phyloP scores from a whole-genome alignment of 2,329 filamentous ascomycete species.

The Fusarium continuum region DNA sequence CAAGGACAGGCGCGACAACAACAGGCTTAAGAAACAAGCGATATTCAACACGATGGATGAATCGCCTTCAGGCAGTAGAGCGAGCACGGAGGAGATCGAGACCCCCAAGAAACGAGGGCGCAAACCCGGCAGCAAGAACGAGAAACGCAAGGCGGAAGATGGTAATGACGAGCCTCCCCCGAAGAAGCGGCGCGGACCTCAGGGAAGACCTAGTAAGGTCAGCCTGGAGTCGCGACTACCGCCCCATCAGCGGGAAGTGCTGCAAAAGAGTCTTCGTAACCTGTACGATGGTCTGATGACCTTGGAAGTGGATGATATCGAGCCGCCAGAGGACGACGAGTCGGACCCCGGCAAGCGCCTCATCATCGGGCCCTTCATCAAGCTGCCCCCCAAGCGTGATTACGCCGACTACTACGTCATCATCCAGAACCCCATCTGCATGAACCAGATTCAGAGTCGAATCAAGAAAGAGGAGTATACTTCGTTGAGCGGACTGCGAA shows the following conservation, averaged over 20 bases:
- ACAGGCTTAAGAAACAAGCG: slow-evolving; percentile 71
- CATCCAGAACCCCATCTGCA: slow-evolving; percentile 91
- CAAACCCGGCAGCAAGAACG: slow-evolving; percentile 75
- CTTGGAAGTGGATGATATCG: slow-evolving; percentile 79
- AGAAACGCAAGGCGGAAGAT: slow-evolving; percentile 90
- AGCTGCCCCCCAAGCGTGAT: slow-evolving; percentile 85
- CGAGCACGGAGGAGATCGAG: slow-evolving; percentile 82
- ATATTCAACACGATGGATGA: slow-evolving; percentile 59
- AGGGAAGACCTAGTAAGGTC: slow-evolving; percentile 72
- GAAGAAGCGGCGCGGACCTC: slow-evolving; percentile 79
- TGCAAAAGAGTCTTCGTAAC: slow-evolving; percentile 81
- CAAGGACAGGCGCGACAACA: slow-evolving; percentile 80
- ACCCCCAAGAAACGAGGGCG: slow-evolving; percentile 85
- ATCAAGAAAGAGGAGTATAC: slow-evolving; percentile 97
- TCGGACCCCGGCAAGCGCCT: slow-evolving; percentile 72
- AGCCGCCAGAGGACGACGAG: slow-evolving; percentile 66
- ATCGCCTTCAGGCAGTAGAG: slow-evolving; percentile 81
- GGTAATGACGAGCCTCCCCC: slow-evolving; percentile 79
- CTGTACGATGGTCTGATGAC: slow-evolving; percentile 85
- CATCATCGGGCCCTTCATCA: slow-evolving; percentile 94
- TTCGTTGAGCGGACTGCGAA: slow-evolving; percentile 79
- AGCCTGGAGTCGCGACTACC: slow-evolving; percentile 61
- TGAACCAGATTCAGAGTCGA: slow-evolving; percentile 93
- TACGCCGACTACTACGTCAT: slow-evolving; percentile 96
- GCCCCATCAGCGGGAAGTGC: slow-evolving; percentile 74